Evolutionary conservation across 345 rosid genomes (phyloP).

Genomic region (Eucalyptus sp.): DNA sequence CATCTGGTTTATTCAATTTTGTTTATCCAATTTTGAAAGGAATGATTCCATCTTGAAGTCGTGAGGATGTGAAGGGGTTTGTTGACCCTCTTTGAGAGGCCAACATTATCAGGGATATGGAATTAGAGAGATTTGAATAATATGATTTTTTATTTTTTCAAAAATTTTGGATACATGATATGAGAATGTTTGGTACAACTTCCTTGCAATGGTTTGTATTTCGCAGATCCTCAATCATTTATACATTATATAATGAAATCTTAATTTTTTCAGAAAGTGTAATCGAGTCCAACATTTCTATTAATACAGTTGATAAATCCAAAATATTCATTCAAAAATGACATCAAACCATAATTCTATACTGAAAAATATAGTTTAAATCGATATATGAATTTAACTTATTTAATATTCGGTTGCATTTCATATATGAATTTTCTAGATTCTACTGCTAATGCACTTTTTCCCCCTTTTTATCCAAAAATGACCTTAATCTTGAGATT

Average conservation of each 20-base stretch:
- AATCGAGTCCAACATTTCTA: background rate
- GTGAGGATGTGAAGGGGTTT: background rate
- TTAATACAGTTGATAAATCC: background rate
- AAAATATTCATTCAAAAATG: background rate
- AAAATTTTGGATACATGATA: background rate
- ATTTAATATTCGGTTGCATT: background rate
- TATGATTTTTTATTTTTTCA: background rate
- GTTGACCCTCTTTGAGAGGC: background rate
- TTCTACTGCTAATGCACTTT: background rate
- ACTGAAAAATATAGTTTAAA: background rate
- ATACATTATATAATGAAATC: background rate
- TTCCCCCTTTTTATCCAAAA: background rate
- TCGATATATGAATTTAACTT: background rate
- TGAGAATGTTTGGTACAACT: background rate
- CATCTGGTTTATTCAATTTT: background rate
- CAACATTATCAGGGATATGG: background rate
- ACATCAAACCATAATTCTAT: background rate
- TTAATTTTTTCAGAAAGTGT: background rate
- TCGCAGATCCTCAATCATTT: fast-evolving
- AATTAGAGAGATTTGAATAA: background rate
- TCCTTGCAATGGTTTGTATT: background rate
- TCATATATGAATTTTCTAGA: background rate
- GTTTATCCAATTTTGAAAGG: background rate
- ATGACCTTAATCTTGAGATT: background rate
- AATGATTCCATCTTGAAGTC: too few species aligned